Evolutionary conservation across 2,329 filamentous ascomycete species (phyloP).

Genomic region (Cordyceps militaris): DNA sequence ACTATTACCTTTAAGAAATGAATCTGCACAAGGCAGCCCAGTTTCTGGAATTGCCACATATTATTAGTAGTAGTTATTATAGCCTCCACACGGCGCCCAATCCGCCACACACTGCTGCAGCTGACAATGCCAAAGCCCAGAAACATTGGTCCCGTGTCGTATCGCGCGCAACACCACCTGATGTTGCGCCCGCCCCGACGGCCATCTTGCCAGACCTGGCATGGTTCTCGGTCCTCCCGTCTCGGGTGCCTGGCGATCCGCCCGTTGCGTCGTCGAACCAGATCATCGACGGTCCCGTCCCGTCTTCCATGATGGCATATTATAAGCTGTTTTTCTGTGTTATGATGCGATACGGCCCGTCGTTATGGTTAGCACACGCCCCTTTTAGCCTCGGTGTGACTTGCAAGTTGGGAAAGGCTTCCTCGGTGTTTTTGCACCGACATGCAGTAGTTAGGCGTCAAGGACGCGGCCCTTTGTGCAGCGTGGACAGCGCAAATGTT

Average conservation of each 20-base stretch:
- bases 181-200: neutral
- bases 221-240: neutral
- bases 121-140: neutral
- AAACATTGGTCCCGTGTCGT: neutral
- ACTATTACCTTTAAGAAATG: neutral
- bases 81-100: neutral
- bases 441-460: neutral
- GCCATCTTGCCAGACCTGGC: conserved; percentile 1
- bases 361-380: neutral
- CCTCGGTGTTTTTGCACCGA: neutral
- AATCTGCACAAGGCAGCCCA: neutral
- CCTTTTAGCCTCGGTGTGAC: neutral
- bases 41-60: neutral
- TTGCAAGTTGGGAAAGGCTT: neutral
- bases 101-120: neutral
- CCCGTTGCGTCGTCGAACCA: neutral
- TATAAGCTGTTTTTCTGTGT: neutral
- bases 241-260: conserved; percentile 10
- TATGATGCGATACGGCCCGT: neutral
- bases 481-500: neutral
- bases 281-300: neutral
- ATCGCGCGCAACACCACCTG: neutral
- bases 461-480: neutral
- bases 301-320: neutral
- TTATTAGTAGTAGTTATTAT: neutral